Percentiles rank a stretch among this genome's conserved stretches.
Evolutionary conservation across 768 basidiomycete species (phyloP).

Genomic region (Russula lepida): DNA sequence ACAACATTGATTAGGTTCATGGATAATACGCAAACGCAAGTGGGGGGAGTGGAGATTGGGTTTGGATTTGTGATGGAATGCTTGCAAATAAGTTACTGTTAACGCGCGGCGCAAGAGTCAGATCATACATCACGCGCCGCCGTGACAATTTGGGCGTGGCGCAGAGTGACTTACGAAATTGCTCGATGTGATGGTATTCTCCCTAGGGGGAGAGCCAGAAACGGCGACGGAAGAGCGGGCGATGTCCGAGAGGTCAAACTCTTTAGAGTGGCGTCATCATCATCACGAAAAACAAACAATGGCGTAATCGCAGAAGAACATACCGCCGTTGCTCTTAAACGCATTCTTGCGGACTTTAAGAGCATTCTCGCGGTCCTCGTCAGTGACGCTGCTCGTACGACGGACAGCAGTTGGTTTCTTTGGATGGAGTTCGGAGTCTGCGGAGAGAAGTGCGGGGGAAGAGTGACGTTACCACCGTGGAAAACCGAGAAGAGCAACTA

Average conservation of each 20-base stretch:
- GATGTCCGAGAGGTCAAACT: slow-evolving; percentile 64
- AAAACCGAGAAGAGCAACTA: slow-evolving; percentile 9
- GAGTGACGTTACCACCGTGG: not conserved
- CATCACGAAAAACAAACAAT: too few relatives aligned
- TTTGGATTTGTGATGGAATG: slow-evolving; percentile 7
- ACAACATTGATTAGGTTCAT: not conserved
- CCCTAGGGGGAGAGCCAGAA: slow-evolving; percentile 41
- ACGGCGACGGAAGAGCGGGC: slow-evolving; percentile 76
- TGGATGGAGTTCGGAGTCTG: not conserved
- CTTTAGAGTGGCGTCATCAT: slow-evolving; percentile 8
- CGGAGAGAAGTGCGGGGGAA: not conserved
- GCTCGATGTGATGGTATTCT: not conserved
- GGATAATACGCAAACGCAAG: not conserved
- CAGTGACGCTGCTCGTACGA: slow-evolving; percentile 38
- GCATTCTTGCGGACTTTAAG: slow-evolving; percentile 64
- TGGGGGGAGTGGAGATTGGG: not conserved
- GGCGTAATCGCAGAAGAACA: not conserved
- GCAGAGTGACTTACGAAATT: slow-evolving; percentile 10
- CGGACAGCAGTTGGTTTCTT: slow-evolving; percentile 9
- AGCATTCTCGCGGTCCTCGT: slow-evolving; percentile 60
- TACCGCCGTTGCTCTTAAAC: slow-evolving; percentile 46
- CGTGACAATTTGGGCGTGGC: not conserved
- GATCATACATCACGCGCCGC: not conserved
- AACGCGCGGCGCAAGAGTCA: slow-evolving; percentile 3
- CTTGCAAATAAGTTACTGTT: slow-evolving; percentile 12